These are phyloP conservation scores for Aspergillus sclerotiicarbonarius DNA, from an alignment of 495 filamentous ascomycete genomes.

Conservation along the genomic window DNA sequence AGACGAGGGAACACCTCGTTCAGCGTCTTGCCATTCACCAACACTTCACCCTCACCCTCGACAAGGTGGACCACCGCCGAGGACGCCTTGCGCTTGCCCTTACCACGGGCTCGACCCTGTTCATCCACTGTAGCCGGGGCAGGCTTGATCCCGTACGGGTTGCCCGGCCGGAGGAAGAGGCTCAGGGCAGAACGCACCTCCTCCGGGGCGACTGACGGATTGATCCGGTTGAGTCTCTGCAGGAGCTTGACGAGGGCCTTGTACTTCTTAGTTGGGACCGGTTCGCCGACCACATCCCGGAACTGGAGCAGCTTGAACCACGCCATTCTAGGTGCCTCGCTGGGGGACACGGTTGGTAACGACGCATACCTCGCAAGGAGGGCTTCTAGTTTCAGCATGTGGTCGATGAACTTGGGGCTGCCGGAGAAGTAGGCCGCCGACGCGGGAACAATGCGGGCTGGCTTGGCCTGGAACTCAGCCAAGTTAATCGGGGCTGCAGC, in stretches of 20 bases:
- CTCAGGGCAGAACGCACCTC: constrained; percentile 63
- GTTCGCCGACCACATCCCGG: constrained; percentile 69
- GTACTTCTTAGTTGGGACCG: constrained; percentile 76
- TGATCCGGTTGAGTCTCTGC: constrained; percentile 79
- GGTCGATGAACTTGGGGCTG: constrained; percentile 80
- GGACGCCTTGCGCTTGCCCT: constrained; percentile 82
- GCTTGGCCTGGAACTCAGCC: constrained; percentile 21
- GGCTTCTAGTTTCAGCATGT: constrained; percentile 67
- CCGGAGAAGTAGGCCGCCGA: constrained; percentile 94
- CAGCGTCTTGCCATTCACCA: constrained; percentile 84
- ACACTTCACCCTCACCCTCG: constrained; percentile 84
- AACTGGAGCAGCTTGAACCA: constrained; percentile 83
- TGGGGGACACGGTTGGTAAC: constrained; percentile 63
- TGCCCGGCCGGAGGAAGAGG: constrained; percentile 70
- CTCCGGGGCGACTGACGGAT: constrained; percentile 70
- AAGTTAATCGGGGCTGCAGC: constrained; percentile 51
- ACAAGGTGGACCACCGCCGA: constrained; percentile 81
- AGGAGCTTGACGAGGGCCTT: constrained; percentile 69
- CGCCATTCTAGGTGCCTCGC: constrained; percentile 69
- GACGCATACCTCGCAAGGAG: constrained; percentile 67
- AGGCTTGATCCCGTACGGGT: constrained; percentile 61
- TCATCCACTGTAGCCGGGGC: constrained; percentile 62
- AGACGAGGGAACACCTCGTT: constrained; percentile 76
- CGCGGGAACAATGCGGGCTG: constrained; percentile 72
- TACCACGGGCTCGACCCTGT: constrained; percentile 70